These are phyloP conservation scores for Alternaria sp. DNA, from an alignment of 2,329 filamentous ascomycete species.

Conservation along the genomic window DNA sequence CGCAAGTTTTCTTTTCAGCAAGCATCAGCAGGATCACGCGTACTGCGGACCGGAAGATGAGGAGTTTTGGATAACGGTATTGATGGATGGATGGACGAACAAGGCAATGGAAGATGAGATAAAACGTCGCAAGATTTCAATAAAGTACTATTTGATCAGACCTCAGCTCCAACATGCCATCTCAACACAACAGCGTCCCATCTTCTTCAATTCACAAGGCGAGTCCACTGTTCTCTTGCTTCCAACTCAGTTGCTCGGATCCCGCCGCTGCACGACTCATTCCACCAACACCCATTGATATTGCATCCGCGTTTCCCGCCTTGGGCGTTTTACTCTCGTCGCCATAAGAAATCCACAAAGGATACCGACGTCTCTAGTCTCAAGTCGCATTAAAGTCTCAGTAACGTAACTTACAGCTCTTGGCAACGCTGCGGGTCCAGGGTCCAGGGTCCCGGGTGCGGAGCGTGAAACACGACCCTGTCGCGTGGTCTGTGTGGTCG, in stretches of 20 bases:
- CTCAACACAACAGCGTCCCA: neutral
- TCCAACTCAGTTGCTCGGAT: neutral
- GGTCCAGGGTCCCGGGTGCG: slow-evolving; percentile 7
- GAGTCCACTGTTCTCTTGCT: neutral
- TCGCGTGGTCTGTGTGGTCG: neutral
- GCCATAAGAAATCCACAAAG: neutral
- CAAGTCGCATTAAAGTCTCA: slow-evolving; percentile 32
- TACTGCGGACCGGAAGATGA: slow-evolving; percentile 14
- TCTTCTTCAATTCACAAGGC: neutral
- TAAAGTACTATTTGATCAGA: slow-evolving; percentile 10
- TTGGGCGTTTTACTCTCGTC: neutral
- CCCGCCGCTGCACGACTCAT: neutral
- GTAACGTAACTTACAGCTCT: slow-evolving; percentile 19
- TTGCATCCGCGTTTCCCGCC: neutral
- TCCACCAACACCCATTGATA: neutral
- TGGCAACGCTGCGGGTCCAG: slow-evolving; percentile 9
- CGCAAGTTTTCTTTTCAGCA: slow-evolving; percentile 6
- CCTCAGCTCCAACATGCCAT: neutral
- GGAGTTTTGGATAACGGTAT: slow-evolving; percentile 4
- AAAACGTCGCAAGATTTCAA: slow-evolving; percentile 4
- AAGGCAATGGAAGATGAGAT: neutral
- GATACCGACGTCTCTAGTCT: neutral
- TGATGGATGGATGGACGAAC: neutral
- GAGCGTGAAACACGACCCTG: slow-evolving; percentile 18
- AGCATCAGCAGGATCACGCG: slow-evolving; percentile 10